Evolutionary conservation across 2,329 filamentous ascomycete genomes (phyloP).

Genomic region (Colletotrichum agaves): DNA sequence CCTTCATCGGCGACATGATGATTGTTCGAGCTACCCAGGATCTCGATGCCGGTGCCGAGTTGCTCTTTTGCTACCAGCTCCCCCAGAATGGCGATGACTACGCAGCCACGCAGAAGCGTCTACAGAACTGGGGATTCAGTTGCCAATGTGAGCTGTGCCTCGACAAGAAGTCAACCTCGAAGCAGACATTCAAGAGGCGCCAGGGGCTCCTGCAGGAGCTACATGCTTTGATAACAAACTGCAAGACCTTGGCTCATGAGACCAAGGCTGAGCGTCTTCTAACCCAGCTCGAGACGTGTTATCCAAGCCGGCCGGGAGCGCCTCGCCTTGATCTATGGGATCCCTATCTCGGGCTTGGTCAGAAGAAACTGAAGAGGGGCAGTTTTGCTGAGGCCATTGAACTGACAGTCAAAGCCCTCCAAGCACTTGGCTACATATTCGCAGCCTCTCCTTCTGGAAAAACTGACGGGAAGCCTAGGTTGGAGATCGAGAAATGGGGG

Average conservation of each 20-base stretch:
- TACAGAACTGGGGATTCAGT: conserved; percentile 53
- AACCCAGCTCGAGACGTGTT: conserved; percentile 40
- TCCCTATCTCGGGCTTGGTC: conserved; percentile 38
- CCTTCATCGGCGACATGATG: conserved; percentile 66
- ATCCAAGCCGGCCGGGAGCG: conserved; percentile 10
- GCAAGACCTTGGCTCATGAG: conserved; percentile 1
- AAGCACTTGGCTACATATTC: conserved; percentile 43
- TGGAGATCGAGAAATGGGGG: conserved; percentile 43
- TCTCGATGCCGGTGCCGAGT: conserved; percentile 56
- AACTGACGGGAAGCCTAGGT: not conserved
- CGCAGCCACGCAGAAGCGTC: conserved; percentile 45
- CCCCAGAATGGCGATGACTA: conserved; percentile 40
- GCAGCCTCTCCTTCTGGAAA: conserved; percentile 21
- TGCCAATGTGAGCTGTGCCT: conserved; percentile 55
- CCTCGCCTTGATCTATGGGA: conserved; percentile 40
- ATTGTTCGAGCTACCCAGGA: conserved; percentile 59
- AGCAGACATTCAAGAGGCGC: conserved; percentile 34
- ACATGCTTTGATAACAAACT: not conserved
- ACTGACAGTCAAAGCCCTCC: conserved; percentile 41
- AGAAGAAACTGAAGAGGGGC: not conserved
- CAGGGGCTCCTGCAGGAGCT: conserved; percentile 11
- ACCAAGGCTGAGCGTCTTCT: conserved; percentile 37
- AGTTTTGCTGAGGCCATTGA: conserved; percentile 35
- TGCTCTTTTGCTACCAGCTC: conserved; percentile 53
- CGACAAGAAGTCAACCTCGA: conserved; percentile 40